phyloP scores from a whole-genome alignment of 345 rosid species.

The Eucalyptus marginata region DNA sequence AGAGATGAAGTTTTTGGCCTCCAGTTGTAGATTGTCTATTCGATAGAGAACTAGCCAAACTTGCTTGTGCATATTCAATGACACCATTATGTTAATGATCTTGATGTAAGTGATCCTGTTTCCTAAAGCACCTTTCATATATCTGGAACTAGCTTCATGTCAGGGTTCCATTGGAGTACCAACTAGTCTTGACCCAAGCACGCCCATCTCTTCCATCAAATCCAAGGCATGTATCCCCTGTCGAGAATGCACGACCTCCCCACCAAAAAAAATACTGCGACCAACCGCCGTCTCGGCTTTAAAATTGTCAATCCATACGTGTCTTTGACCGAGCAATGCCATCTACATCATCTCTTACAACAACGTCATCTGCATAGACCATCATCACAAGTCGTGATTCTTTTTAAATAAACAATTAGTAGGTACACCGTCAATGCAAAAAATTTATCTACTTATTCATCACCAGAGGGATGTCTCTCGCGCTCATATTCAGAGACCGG shows the following conservation, averaged over 20 bases:
- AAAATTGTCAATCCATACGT: not conserved
- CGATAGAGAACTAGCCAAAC: not conserved
- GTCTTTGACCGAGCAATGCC: not conserved
- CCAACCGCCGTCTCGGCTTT: not conserved
- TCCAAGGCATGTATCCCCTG: not conserved
- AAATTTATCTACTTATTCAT: not conserved
- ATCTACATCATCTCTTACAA: not conserved
- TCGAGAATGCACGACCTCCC: not conserved
- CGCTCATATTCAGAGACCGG: accelerated
- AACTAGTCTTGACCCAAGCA: not conserved
- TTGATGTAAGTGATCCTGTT: not conserved
- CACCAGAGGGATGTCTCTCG: not conserved
- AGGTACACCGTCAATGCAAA: not conserved
- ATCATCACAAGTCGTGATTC: accelerated
- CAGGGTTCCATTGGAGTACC: not conserved
- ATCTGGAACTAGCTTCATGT: not conserved
- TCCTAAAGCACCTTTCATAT: not conserved
- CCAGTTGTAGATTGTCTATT: not conserved
- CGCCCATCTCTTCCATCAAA: not conserved
- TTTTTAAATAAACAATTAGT: too few species aligned
- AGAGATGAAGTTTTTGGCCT: not conserved
- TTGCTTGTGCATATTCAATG: not conserved
- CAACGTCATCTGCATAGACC: not conserved
- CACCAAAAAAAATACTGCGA: accelerated
- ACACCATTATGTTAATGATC: not conserved